Conservation (phyloP, 2,329 filamentous ascomycete genomes). For the Fusarium albidum region DNA sequence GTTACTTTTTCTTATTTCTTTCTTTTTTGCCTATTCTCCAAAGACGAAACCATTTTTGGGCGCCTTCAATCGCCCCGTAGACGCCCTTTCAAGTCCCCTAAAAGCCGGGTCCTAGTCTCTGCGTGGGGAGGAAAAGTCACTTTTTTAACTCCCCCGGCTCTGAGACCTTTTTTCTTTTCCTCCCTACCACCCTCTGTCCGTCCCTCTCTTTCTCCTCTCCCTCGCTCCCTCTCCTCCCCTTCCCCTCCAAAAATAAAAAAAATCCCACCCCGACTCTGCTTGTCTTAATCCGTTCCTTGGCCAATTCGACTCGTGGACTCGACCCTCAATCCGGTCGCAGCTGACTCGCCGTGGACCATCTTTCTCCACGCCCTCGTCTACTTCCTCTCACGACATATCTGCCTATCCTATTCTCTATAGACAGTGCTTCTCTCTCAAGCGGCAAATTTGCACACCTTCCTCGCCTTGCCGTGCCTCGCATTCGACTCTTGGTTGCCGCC, state of each 20-base stretch:
- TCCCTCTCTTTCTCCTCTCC: neutral
- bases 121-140: constrained; percentile 26
- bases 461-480: constrained; percentile 15
- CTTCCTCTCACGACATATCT: constrained; percentile 25
- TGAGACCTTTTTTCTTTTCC: constrained; percentile 24
- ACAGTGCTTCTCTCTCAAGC: constrained; percentile 28
- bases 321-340: constrained; percentile 30
- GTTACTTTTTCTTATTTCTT: constrained; percentile 11
- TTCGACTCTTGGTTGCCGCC: constrained; percentile 11
- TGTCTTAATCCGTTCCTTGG: constrained; percentile 27
- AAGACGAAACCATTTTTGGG: constrained; percentile 23
- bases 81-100: constrained; percentile 21
- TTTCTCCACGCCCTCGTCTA: constrained; percentile 28
- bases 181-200: neutral
- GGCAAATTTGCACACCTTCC: constrained; percentile 31
- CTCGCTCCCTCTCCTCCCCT: neutral
- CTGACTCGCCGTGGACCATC: constrained; percentile 32
- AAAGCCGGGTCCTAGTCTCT: constrained; percentile 20
- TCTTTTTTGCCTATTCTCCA: constrained; percentile 18
- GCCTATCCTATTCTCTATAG: neutral
- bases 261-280: constrained; percentile 21
- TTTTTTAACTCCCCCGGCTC: constrained; percentile 23
- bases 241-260: too few relatives aligned
- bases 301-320: constrained; percentile 31
- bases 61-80: constrained; percentile 7